These are phyloP conservation scores for Trametes polyzona DNA, from an alignment of 1,284 basidiomycete genomes.

Conservation along the genomic window DNA sequence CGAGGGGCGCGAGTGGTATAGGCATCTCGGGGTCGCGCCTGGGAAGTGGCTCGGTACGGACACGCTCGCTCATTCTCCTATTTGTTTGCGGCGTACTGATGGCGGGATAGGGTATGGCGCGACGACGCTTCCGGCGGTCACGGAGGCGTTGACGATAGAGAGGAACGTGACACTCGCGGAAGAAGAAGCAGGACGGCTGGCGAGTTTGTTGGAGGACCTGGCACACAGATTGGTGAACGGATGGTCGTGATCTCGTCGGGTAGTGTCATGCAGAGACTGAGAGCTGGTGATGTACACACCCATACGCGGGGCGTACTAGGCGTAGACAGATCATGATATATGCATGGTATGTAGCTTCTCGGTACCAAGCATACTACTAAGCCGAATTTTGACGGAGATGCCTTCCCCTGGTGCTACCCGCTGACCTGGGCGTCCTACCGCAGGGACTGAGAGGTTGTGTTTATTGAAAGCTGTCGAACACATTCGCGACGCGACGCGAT, in stretches of 20 bases:
- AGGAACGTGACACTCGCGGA: conserved; percentile 64
- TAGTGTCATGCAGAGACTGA: too few species aligned
- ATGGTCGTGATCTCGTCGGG: too few species aligned
- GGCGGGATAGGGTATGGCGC: conserved; percentile 74
- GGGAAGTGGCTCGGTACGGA: conserved; percentile 84
- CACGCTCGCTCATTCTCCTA: conserved; percentile 3
- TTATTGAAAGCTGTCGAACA: too few species aligned
- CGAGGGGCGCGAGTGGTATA: conserved; percentile 84
- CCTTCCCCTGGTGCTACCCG: too few species aligned
- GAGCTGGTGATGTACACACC: too few species aligned
- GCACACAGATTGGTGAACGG: conserved; percentile 15
- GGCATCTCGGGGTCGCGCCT: conserved; percentile 86
- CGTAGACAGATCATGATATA: too few species aligned
- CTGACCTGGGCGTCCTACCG: too few species aligned
- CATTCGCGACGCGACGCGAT: neutral
- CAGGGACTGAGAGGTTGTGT: too few species aligned
- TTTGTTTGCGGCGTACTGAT: neutral
- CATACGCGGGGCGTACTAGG: too few species aligned
- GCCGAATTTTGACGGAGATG: too few species aligned
- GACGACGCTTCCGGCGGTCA: conserved; percentile 83
- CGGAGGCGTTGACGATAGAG: conserved; percentile 78
- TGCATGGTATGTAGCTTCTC: too few species aligned
- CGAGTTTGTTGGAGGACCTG: conserved; percentile 49
- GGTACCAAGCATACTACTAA: too few species aligned
- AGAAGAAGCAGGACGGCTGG: conserved; percentile 66